Base-by-base conservation (phyloP, 164 flowering plant genomes). In the Tinospora cordifolia region DNA sequence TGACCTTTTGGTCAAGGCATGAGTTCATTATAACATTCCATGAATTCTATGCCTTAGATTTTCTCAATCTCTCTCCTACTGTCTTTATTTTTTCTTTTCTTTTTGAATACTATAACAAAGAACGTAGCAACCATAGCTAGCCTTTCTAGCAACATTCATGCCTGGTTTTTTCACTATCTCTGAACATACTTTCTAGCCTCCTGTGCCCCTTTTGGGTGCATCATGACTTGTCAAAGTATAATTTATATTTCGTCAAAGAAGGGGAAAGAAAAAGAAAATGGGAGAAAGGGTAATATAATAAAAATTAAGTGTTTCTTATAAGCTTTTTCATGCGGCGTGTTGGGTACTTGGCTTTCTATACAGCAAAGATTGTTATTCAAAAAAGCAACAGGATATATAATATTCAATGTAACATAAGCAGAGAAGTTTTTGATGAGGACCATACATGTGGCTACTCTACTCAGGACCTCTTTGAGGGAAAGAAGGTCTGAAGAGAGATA, bases 1-100 rank as follows among this genome's bases (percentile, higher is more conserved):
- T 54, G 24, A 9, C 60, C 60, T 54, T 30, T 9, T 19, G 60
- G 60, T 54, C 25, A 54, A 54, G 60, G 22, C 60, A 0, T 54
- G 24, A 3, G n/a, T 22, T 54, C 24, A n/a, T 54, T 21, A 54
- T 54, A 21, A 54, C 60, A 54, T 54, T 54, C 60, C 60, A 54
- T 54, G 60, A 54, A 54, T 54, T 54, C 60, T 5, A 54, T 54
- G 47, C 60, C 60, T 54, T n/a, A 54, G 60, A 54, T 54, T 54
- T 54, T 21, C 60, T 44, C 47, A 44, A 2, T 14, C 1, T 44
- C 12, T 30, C 2, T 30, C 4, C 4, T 30, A 30, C 4, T n/a
- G n/a, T n/a, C n/a, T 30, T 30, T 30, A 30, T 30, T 30, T 30
- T 30, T 30, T 30, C 36, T 30, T 51, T 54, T 54, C n/a, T 54